Evolutionary conservation across 2,329 filamentous ascomycete species (phyloP).

Genomic region (Hypoxylon sp.): DNA sequence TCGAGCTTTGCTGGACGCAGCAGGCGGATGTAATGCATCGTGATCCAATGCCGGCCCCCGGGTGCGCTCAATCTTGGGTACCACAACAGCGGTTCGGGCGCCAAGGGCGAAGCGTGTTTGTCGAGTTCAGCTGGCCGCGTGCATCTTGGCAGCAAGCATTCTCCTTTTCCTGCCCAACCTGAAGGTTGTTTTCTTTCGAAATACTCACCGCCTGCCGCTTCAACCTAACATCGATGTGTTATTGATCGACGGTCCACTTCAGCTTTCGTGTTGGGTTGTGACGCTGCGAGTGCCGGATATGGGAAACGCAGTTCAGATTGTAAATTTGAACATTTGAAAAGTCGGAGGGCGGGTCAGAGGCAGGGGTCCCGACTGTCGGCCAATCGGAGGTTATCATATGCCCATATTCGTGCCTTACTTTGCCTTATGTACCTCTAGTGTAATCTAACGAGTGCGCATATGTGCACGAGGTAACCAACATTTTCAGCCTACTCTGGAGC

Average conservation of each 20-base stretch:
- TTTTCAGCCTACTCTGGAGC: neutral
- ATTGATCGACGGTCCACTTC: constrained; percentile 24
- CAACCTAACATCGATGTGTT: constrained; percentile 18
- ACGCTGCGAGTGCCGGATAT: constrained; percentile 3
- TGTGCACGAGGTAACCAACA: neutral
- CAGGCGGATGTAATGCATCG: constrained; percentile 70
- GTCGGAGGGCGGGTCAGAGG: constrained; percentile 18
- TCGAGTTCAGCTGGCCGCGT: constrained; percentile 22
- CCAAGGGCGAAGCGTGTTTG: constrained; percentile 5
- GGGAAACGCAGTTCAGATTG: constrained; percentile 19
- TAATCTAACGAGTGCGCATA: neutral
- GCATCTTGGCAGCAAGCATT: constrained; percentile 27
- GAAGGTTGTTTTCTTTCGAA: neutral
- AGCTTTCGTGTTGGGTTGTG: constrained; percentile 12
- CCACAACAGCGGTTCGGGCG: constrained; percentile 1
- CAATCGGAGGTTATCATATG: constrained; percentile 22
- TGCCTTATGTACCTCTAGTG: neutral
- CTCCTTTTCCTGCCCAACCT: constrained; percentile 27
- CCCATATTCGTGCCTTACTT: neutral
- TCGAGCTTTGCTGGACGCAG: constrained; percentile 61
- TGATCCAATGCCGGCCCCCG: constrained; percentile 10
- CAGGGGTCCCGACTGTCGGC: constrained; percentile 2
- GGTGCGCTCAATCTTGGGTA: constrained; percentile 15
- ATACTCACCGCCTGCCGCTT: constrained; percentile 23
- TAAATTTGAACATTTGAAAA: constrained; percentile 13